Base-by-base conservation (phyloP, 192 early-diverging fungal genomes). In the Coemansia nantahalensis region DNA sequence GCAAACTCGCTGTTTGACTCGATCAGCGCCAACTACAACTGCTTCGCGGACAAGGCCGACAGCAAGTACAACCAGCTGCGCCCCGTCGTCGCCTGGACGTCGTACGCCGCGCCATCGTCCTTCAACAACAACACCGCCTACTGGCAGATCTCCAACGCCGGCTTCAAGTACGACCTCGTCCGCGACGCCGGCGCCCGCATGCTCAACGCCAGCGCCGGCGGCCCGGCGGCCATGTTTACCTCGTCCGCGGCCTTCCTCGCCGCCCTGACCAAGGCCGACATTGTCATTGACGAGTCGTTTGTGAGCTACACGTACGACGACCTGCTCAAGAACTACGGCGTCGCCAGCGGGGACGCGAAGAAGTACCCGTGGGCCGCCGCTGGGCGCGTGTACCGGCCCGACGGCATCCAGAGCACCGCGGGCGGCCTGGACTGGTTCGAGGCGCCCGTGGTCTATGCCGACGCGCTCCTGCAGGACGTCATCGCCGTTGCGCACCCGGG, bases 361-460 rank as follows among this genome's bases (percentile, higher is more conserved):
- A 46, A 62, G 16, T 85, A 77, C 65, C 82, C 85, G 69, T 90
- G 86, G 69, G 46, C 84, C 39, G 65, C 78, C 26, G 80, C 83
- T 49, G 66, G 71, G 40, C 80, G 77, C 15, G 69, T 90, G 39
- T 87, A 64, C 74, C 82, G 86, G 38, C 80, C 83, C 56, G 88
- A 90, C 59, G 81, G 85, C 50, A 22, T 84, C 9, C 66, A 80
- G 39, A 88, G 76, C 65, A 64, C 60, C 2, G 69, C 73, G 36
- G 82, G 81, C 48, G 86, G 86, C 22, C 65, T 68, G 38, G 86
- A 83, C 47, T 90, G 86, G 86, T 88, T 87, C 57, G 83, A 84
- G 42, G 51, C 77, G 8, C 85, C 84, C 6, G 62, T 87, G 24
- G 80, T 50, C 15, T 85, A 85, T 78, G 72, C 78, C 14, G 85